A percentile compares a stretch with the other conserved stretches of the same genome.
Evolutionary conservation across 441 rosid species (phyloP).

Genomic region (Pelargonium fulgidum): DNA sequence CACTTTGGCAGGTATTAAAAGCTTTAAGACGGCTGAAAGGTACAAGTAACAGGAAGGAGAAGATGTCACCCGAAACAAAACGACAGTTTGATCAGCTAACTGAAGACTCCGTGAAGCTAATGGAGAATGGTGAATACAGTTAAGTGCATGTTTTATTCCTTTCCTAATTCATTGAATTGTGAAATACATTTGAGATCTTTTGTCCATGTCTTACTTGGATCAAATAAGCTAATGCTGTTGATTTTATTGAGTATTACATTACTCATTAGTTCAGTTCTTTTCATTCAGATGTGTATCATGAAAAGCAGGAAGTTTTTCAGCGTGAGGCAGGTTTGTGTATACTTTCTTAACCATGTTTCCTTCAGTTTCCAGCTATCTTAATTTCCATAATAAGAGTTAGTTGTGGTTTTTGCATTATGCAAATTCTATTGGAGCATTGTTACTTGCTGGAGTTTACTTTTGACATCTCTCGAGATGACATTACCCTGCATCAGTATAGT

Average conservation of each 20-base stretch:
- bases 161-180: slow-evolving; percentile 6
- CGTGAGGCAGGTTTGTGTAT: slow-evolving; percentile 78
- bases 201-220: background rate
- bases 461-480: no score
- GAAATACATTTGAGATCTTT: background rate
- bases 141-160: slow-evolving; percentile 29
- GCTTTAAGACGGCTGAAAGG: slow-evolving; percentile 93
- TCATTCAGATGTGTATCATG: slow-evolving; percentile 76
- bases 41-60: slow-evolving; percentile 62
- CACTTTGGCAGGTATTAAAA: slow-evolving; percentile 54
- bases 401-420: background rate
- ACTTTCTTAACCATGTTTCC: slow-evolving; percentile 9
- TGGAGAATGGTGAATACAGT: slow-evolving; percentile 84
- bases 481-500: no score
- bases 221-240: background rate
- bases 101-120: slow-evolving; percentile 76
- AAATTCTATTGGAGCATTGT: background rate
- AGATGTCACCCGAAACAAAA: slow-evolving; percentile 72
- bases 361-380: slow-evolving; percentile 1
- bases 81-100: slow-evolving; percentile 84
- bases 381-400: background rate
- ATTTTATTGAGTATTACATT: no score
- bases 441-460: no score
- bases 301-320: slow-evolving; percentile 63
- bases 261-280: slow-evolving; percentile 12